Evolutionary conservation across 2,329 filamentous ascomycete species (phyloP).

Genomic region (Penicillium sp.): DNA sequence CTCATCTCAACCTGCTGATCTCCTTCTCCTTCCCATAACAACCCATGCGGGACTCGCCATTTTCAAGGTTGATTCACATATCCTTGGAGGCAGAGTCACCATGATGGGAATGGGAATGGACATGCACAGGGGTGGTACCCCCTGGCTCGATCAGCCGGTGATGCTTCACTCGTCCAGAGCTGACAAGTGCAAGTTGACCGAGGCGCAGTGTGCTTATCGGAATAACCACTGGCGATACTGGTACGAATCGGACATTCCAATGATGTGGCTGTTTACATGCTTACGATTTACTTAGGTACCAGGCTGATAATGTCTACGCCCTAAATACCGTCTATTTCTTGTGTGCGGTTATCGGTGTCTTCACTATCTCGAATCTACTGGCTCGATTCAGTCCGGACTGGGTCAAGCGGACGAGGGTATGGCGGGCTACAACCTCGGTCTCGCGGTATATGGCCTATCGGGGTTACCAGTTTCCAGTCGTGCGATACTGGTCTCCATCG

Average conservation of each 20-base stretch:
- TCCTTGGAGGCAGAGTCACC: background rate
- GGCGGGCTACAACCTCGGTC: slow-evolving; percentile 35
- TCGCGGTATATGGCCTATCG: slow-evolving; percentile 43
- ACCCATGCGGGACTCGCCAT: background rate
- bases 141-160: slow-evolving; percentile 33
- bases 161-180: slow-evolving; percentile 30
- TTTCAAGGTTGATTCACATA: background rate
- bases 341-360: slow-evolving; percentile 47
- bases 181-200: slow-evolving; percentile 28
- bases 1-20: background rate
- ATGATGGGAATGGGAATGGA: slow-evolving; percentile 21
- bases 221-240: slow-evolving; percentile 29
- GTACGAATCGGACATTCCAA: slow-evolving; percentile 14
- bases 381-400: slow-evolving; percentile 28
- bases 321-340: slow-evolving; percentile 53
- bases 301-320: slow-evolving; percentile 53
- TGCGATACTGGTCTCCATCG: slow-evolving; percentile 45
- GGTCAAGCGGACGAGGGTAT: slow-evolving; percentile 24
- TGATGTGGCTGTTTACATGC: background rate
- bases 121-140: slow-evolving; percentile 15
- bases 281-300: slow-evolving; percentile 41
- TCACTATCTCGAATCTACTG: slow-evolving; percentile 41
- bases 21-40: background rate
- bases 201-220: slow-evolving; percentile 30
- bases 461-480: slow-evolving; percentile 30